Evolutionary conservation across 441 rosid species (phyloP).

Genomic region (Bocquillonia castaneifolia): DNA sequence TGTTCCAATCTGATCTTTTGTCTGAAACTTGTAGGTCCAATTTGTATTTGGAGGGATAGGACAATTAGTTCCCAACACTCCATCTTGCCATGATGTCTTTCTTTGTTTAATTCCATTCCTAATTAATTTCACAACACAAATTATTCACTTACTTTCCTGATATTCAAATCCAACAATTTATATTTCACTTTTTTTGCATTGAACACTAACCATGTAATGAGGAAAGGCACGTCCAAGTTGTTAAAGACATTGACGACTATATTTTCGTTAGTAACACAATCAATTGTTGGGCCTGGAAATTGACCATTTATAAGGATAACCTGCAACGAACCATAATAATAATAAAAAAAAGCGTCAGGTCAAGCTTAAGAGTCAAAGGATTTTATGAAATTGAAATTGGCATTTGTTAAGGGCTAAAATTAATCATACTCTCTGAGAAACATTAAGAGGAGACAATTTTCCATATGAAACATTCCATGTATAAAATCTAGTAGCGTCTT

Average conservation of each 20-base stretch:
- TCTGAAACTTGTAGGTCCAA: slow-evolving; percentile 71
- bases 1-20: slow-evolving; percentile 75
- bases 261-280: slow-evolving; percentile 60
- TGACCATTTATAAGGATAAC: slow-evolving; percentile 67
- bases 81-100: slow-evolving; percentile 76
- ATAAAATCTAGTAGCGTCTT: slow-evolving; percentile 45
- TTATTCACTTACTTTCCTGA: neutral
- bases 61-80: slow-evolving; percentile 77
- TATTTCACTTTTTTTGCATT: neutral
- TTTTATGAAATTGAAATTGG: too few relatives aligned
- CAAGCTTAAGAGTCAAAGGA: neutral
- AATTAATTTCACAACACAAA: neutral
- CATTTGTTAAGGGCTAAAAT: neutral
- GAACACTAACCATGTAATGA: slow-evolving; percentile 51
- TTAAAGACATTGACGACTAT: slow-evolving; percentile 53
- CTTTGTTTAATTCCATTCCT: slow-evolving; percentile 79
- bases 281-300: slow-evolving; percentile 68
- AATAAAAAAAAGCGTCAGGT: neutral
- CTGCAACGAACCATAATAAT: slow-evolving; percentile 28
- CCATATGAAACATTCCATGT: slow-evolving; percentile 62
- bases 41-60: slow-evolving; percentile 61
- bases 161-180: neutral
- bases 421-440: slow-evolving; percentile 45
- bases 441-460: slow-evolving; percentile 48
- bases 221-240: slow-evolving; percentile 60